Conservation (phyloP, 768 basidiomycete genomes). For the Kwoniella europaea region DNA sequence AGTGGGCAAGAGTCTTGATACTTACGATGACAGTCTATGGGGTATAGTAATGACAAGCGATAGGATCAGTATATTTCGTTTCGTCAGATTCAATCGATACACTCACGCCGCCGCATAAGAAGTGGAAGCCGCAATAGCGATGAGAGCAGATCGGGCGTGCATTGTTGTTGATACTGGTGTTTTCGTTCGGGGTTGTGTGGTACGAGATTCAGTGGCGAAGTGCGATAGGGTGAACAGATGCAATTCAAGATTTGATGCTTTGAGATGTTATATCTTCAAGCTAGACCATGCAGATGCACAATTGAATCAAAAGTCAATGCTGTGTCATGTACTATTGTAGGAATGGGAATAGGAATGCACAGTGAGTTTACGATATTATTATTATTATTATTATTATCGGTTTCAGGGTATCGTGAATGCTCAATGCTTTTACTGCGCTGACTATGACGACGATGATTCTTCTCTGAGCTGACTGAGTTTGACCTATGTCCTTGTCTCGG, state of each 20-base stretch:
- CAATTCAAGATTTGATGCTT: too few relatives aligned
- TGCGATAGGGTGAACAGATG: too few relatives aligned
- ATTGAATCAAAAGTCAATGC: background rate
- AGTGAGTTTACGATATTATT: background rate
- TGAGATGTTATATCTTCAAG: too few relatives aligned
- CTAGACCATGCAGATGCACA: background rate
- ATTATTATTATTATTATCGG: background rate
- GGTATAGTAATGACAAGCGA: background rate
- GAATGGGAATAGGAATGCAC: background rate
- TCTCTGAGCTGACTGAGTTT: background rate
- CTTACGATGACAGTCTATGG: conserved; percentile 23
- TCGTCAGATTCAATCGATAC: background rate
- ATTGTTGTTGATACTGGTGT: conserved; percentile 4
- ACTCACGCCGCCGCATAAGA: conserved; percentile 27
- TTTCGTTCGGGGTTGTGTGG: too few relatives aligned
- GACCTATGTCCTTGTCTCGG: background rate
- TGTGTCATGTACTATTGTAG: background rate
- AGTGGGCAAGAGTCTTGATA: background rate
- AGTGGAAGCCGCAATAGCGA: conserved; percentile 22
- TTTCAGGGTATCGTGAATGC: background rate
- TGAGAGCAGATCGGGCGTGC: conserved; percentile 23
- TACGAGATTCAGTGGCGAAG: background rate
- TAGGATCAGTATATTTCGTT: too few relatives aligned
- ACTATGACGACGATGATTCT: background rate
- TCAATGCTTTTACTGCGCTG: too few relatives aligned